Base-by-base conservation (phyloP, 1,284 basidiomycete species). In the Wallemia ichthyophaga region DNA sequence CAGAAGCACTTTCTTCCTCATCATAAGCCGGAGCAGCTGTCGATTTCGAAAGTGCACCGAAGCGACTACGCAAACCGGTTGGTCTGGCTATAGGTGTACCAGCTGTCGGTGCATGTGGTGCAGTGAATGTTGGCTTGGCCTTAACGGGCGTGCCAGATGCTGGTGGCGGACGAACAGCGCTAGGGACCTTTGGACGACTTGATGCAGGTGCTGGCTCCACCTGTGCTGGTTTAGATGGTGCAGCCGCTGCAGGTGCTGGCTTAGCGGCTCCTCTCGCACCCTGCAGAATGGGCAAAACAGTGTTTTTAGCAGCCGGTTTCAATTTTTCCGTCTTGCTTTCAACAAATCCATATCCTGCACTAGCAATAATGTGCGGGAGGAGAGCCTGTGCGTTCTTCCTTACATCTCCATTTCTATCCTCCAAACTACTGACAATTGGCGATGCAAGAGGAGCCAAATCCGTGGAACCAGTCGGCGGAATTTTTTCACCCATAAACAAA, bases 391-490 rank as follows among this genome's bases (percentile, higher is more conserved):
- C 87, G 11, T 79, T 81, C 70, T 96, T 96, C 61, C 94, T 80
- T 3, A 98, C 85, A 64, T 98, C 92, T 3, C 77, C 78, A 64
- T 75, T 92, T 54, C 89, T 80, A 69, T 98, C 94, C 66, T 99
- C 94, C 23, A 98, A 76, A 63, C 81, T 88, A 7, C 75, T 70
- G 15, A 99, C 76, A n/a, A 88, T 72, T 0, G 80, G 75, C 2
- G 75, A 68, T 3, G 78, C 78, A 73, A 89, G 82, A 54, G 76
- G 73, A 31, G 75, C 75, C 23, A 98, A 71, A 67, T 98, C 94
- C n/a, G 84, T 69, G 9, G 73, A 68, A 13, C 75, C 61, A 2
- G 73, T 63, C 1, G 78, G 73, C 0, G 65, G 62, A 9, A 68
- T 66, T 26, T 65, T 66, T 33, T 65, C 64, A 1, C 71, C 65